These are phyloP conservation scores for Ascochyta fabae DNA, from an alignment of 2,329 filamentous ascomycete genomes.

Conservation along the genomic window DNA sequence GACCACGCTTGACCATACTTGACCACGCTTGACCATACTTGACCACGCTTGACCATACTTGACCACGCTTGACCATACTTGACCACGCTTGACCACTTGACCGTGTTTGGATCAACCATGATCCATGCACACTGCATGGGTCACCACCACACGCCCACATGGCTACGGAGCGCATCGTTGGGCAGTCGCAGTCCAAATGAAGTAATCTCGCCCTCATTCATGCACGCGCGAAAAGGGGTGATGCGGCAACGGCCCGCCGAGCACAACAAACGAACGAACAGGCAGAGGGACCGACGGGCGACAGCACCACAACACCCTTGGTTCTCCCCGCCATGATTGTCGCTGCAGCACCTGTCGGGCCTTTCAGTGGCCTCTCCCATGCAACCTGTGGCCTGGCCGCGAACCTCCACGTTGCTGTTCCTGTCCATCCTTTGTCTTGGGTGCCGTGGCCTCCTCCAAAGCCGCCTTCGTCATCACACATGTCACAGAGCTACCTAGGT, in stretches of 20 bases:
- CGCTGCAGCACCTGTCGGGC: slow-evolving; percentile 23
- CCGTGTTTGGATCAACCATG: slow-evolving; percentile 8
- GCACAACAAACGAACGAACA: slow-evolving; percentile 20
- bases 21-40: no score
- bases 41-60: no score
- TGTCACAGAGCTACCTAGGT: no score
- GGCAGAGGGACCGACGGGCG: slow-evolving; percentile 22
- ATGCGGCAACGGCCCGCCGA: slow-evolving; percentile 25
- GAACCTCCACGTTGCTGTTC: slow-evolving; percentile 1
- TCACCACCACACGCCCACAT: slow-evolving; percentile 2
- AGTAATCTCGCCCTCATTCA: slow-evolving; percentile 23
- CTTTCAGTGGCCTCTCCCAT: slow-evolving; percentile 24
- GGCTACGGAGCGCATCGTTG: background rate
- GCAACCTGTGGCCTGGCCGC: slow-evolving; percentile 19
- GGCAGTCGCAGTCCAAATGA: slow-evolving; percentile 12
- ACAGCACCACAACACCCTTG: slow-evolving; percentile 20
- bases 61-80: no score
- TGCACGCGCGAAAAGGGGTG: slow-evolving; percentile 27
- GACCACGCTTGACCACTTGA: background rate
- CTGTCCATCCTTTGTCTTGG: slow-evolving; percentile 2
- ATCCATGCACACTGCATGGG: background rate
- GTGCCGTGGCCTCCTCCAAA: background rate
- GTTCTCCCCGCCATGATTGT: slow-evolving; percentile 44
- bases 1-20: no score
- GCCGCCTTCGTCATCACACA: slow-evolving; percentile 7